Base-by-base conservation (phyloP, 306 rosid species). In the Cucurbita maxima region DNA sequence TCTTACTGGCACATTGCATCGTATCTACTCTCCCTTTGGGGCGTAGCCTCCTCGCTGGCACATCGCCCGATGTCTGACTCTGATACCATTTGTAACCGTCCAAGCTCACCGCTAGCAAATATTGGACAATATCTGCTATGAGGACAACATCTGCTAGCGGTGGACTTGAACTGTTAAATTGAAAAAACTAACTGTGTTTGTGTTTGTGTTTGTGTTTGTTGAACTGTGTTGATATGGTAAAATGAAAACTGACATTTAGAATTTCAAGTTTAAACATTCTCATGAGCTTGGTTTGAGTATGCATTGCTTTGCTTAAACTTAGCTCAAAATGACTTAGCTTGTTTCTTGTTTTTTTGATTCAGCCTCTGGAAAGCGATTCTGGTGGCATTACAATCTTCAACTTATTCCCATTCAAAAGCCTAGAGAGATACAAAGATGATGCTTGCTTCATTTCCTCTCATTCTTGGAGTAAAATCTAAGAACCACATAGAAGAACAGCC, bases 391-490 rank as follows among this genome's bases (percentile, higher is more conserved):
- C 54, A 19, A 19, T 12, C 38, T 66, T 66, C 3, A 66, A 41
- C 15, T 40, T 66, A 9, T 11, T 44, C 11, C 3, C 72, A 66
- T 66, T 66, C 53, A 41, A 44, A 66, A 66, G 52, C 43, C 54
- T 63, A 10, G 53, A 18, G 52, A 43, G 34, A 64, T 41, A 34
- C 34, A 18, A 64, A 11, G 14, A 64, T 9, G 43, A 18, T 64
- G 25, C 36, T 44, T 20, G 37, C 11, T 51, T 87, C 79, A 90
- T 78, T 93, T 90, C 71, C 98, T 90, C 75, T 84, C 93, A 60
- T 87, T 90, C 83, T 93, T 86, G 85, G 96, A 90, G 73, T 93
- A 90, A 80, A 92, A 92, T 81, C 98, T 88, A 76, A 92, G 83
- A 72, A 93, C 92, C 87, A 88, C 63, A 76, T 90, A 88, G 88